phyloP scores from a whole-genome alignment of 2,329 filamentous ascomycete species.

The Botrytis cinerea region DNA sequence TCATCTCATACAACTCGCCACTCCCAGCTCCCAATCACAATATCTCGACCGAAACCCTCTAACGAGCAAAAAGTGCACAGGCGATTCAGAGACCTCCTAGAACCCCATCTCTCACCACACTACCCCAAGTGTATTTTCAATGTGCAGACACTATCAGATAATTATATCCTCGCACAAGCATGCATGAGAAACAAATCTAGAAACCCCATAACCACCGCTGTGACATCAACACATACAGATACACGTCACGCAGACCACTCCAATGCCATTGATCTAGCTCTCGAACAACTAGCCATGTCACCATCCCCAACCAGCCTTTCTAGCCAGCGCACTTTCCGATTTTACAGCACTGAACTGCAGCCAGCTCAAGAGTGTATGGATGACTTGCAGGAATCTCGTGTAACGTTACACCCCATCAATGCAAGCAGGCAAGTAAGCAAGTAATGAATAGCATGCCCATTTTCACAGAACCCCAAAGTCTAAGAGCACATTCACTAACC shows the following conservation, averaged over 20 bases:
- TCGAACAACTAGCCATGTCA: neutral
- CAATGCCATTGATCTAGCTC: neutral
- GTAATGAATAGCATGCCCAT: neutral
- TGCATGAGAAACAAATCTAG: neutral
- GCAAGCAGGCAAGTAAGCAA: neutral
- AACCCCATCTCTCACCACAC: neutral
- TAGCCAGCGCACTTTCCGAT: neutral
- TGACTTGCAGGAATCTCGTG: neutral
- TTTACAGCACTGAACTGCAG: neutral
- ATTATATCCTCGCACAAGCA: neutral
- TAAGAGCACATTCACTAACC: neutral
- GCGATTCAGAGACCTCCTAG: neutral
- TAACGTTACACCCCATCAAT: neutral
- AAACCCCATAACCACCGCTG: neutral
- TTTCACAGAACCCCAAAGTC: neutral
- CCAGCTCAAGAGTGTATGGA: neutral
- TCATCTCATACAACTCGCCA: neutral
- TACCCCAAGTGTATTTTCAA: neutral
- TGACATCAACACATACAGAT: neutral
- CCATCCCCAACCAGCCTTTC: neutral
- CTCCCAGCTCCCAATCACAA: neutral
- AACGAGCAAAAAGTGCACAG: neutral
- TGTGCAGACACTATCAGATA: neutral
- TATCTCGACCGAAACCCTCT: neutral
- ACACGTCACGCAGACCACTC: neutral